These are phyloP conservation scores for Cymodocea nodosa DNA, from an alignment of 116 monocot genomes.

Conservation along the genomic window DNA sequence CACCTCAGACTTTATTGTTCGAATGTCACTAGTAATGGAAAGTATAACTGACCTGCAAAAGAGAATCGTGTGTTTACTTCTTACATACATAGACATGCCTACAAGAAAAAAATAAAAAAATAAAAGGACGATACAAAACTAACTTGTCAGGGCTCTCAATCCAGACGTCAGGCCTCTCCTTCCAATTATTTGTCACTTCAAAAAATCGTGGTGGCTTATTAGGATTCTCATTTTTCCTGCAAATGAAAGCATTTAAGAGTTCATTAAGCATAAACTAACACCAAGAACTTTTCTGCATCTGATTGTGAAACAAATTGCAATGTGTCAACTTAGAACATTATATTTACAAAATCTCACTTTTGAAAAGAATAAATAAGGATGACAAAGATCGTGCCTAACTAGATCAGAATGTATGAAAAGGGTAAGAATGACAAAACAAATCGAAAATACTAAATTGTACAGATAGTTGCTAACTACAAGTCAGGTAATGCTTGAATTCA, in stretches of 20 bases:
- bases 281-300: background rate
- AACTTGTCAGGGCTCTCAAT: slow-evolving; percentile 98
- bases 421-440: no score
- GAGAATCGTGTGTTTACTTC: background rate
- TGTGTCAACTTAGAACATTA: no score
- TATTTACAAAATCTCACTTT: no score
- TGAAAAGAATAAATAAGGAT: no score
- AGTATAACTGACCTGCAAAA: slow-evolving; percentile 76
- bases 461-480: no score
- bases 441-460: no score
- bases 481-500: no score
- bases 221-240: slow-evolving; percentile 91
- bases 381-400: no score
- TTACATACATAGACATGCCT: background rate
- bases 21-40: slow-evolving; percentile 90
- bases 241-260: slow-evolving; percentile 4
- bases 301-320: no score
- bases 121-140: slow-evolving; percentile 5
- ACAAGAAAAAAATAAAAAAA: background rate
- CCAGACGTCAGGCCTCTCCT: slow-evolving; percentile 99
- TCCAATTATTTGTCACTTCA: slow-evolving; percentile 95
- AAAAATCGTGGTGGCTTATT: slow-evolving; percentile 65
- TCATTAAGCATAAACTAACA: background rate
- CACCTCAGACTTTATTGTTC: slow-evolving; percentile 97
- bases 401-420: no score